phyloP scores from a whole-genome alignment of 2,329 filamentous ascomycete species.

The Epicoccum nigrum region DNA sequence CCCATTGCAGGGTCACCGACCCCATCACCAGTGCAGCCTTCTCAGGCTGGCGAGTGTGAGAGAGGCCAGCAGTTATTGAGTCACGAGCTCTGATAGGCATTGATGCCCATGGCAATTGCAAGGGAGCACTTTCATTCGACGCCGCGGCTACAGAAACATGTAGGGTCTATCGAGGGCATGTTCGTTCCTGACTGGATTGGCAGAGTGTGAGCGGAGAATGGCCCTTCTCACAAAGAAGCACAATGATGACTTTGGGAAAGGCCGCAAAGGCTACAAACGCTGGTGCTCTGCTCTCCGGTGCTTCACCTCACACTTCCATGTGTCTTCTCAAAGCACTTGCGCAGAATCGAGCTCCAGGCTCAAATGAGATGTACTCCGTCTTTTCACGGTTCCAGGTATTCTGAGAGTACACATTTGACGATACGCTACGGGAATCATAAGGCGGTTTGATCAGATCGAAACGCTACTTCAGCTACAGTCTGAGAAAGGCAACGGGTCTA shows the following conservation, averaged over 20 bases:
- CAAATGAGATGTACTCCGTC: no score
- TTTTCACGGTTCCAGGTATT: no score
- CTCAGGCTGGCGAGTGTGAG: slow-evolving; percentile 31
- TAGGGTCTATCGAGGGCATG: slow-evolving; percentile 20
- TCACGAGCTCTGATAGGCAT: slow-evolving; percentile 30
- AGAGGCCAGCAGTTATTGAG: slow-evolving; percentile 38
- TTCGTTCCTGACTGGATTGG: slow-evolving; percentile 9
- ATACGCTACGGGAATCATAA: no score
- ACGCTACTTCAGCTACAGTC: background rate
- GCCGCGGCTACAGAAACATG: slow-evolving; percentile 24
- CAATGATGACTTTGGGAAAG: background rate
- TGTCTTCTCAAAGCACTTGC: no score
- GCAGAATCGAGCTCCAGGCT: background rate
- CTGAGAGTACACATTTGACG: no score
- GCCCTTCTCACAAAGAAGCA: background rate
- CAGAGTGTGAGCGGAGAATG: background rate
- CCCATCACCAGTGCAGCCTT: slow-evolving; percentile 36
- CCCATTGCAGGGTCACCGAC: slow-evolving; percentile 28
- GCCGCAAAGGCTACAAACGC: no score
- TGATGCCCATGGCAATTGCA: slow-evolving; percentile 35
- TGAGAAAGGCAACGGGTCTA: slow-evolving; percentile 9
- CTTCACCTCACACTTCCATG: no score
- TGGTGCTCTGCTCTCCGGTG: no score
- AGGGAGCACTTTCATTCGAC: slow-evolving; percentile 26
- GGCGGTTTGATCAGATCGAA: no score